phyloP scores from a whole-genome alignment of 1,139 yeast species.

The Suhomyces choctaworum region DNA sequence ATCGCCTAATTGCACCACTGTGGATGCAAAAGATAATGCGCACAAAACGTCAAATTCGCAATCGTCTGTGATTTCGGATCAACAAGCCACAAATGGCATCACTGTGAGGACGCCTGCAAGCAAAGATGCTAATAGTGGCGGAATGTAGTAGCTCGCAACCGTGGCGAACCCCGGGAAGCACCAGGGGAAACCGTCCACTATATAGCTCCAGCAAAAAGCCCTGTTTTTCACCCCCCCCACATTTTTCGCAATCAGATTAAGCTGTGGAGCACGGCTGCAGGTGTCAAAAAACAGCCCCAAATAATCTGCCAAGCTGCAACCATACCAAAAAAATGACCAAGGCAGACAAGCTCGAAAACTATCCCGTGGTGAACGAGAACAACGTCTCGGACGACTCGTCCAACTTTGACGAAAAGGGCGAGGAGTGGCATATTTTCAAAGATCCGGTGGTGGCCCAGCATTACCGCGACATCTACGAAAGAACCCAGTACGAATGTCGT shows the following conservation, averaged over 20 bases:
- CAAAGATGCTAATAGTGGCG: conserved; percentile 2
- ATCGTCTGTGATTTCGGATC: conserved; percentile 2
- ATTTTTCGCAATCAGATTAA: too few relatives aligned
- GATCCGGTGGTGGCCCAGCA: conserved; percentile 33
- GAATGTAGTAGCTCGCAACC: not conserved
- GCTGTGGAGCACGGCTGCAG: too few relatives aligned
- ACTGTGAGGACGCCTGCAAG: not conserved
- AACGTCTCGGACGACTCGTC: conserved; percentile 7
- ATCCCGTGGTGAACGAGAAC: conserved; percentile 1
- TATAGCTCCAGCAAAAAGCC: too few relatives aligned
- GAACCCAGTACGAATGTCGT: conserved; percentile 34
- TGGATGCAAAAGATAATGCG: conserved; percentile 10
- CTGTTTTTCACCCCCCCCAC: too few relatives aligned
- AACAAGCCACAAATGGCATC: conserved; percentile 3
- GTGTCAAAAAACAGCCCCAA: too few relatives aligned
- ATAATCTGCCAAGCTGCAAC: too few relatives aligned
- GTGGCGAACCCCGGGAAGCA: too few relatives aligned
- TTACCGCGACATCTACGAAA: conserved; percentile 32
- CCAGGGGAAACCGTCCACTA: too few relatives aligned
- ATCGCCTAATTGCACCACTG: too few relatives aligned
- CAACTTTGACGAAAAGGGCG: conserved; percentile 4
- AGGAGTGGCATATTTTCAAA: conserved; percentile 24
- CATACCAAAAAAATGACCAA: not conserved
- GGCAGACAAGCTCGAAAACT: not conserved
- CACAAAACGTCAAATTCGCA: conserved; percentile 5